phyloP scores from a whole-genome alignment of 176 grass and related monocot genomes.

The Triticum timopheevii region DNA sequence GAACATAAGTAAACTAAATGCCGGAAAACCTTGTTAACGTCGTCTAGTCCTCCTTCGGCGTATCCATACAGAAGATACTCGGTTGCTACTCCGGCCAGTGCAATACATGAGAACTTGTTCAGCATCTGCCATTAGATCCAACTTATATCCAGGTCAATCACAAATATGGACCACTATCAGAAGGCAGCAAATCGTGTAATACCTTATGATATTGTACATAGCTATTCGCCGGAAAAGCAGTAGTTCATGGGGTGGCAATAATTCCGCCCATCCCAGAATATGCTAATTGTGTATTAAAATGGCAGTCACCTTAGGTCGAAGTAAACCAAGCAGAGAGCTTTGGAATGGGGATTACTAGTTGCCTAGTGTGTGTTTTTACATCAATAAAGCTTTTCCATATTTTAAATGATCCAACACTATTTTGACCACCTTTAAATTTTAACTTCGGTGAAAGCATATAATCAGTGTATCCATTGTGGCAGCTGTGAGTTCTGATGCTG shows the following conservation, averaged over 20 bases:
- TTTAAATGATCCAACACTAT: background rate
- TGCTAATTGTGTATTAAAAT: background rate
- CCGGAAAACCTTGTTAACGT: constrained; percentile 55
- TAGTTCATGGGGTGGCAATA: background rate
- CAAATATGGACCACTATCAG: background rate
- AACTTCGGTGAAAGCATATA: background rate
- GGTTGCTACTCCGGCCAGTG: constrained; percentile 71
- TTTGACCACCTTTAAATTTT: background rate
- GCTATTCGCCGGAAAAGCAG: background rate
- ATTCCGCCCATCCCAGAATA: background rate
- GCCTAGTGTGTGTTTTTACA: background rate
- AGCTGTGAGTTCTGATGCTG: background rate
- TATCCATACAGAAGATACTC: constrained; percentile 78
- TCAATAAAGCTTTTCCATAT: background rate
- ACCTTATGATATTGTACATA: background rate
- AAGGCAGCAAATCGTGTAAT: background rate
- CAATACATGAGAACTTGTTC: constrained; percentile 85
- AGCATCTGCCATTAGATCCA: constrained; percentile 52
- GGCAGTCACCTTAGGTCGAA: background rate
- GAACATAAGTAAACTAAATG: constrained; percentile 4
- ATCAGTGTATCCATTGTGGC: background rate
- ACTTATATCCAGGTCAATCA: background rate
- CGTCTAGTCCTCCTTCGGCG: constrained; percentile 67
- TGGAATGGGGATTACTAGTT: background rate
- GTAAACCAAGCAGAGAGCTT: background rate